These are phyloP conservation scores for Annulohypoxylon stygium DNA, from an alignment of 495 filamentous ascomycete species.

Conservation along the genomic window DNA sequence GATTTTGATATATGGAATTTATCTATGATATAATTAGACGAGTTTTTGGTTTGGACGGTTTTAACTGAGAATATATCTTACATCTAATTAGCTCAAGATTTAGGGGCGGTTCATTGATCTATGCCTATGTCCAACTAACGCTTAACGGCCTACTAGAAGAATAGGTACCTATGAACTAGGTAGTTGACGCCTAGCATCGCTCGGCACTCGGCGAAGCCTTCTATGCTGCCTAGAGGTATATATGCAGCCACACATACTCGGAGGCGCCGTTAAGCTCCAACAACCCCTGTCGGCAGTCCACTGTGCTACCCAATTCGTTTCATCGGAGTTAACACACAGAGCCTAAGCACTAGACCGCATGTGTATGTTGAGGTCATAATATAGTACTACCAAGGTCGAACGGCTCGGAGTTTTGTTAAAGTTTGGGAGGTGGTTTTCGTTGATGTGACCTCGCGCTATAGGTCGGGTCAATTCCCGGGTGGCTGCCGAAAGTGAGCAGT, in stretches of 20 bases:
- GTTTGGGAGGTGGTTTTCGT: constrained; percentile 43
- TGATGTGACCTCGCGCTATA: constrained; percentile 28
- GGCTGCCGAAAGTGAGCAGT: constrained; percentile 25
- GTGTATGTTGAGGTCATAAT: constrained; percentile 4
- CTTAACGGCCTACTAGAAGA: background rate
- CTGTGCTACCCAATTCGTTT: constrained; percentile 18
- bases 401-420: constrained; percentile 38
- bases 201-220: background rate
- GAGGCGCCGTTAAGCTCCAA: constrained; percentile 8
- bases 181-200: background rate
- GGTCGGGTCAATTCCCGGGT: constrained; percentile 29
- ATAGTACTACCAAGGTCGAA: background rate
- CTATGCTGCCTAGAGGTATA: background rate
- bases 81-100: background rate
- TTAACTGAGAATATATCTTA: constrained; percentile 22
- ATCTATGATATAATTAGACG: constrained; percentile 32
- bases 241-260: constrained; percentile 21
- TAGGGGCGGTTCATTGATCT: background rate
- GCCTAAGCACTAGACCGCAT: background rate
- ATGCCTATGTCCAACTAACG: background rate
- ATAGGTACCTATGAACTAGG: constrained; percentile 1
- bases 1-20: constrained; percentile 15
- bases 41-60: constrained; percentile 22
- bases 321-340: constrained; percentile 7
- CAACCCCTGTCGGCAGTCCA: background rate